Conservation (phyloP, 352 stramenopile genomes). For the Globisporangium cystogenes region DNA sequence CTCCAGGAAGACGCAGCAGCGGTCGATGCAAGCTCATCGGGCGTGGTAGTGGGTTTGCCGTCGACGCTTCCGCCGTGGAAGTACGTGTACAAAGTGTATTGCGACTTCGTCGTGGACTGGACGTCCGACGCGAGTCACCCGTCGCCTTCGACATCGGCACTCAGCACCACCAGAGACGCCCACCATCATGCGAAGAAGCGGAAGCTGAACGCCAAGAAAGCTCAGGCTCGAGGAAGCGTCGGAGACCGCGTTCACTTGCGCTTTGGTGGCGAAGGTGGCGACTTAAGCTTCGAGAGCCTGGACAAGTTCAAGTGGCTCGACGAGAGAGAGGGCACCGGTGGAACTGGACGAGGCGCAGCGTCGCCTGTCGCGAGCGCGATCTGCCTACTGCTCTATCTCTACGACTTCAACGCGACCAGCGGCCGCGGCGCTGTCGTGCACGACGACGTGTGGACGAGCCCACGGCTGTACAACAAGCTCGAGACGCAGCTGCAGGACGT, state of each 20-base stretch:
- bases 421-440: conserved; percentile 15
- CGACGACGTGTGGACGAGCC: conserved; percentile 59
- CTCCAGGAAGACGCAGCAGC: conserved; percentile 24
- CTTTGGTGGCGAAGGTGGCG: background rate
- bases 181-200: conserved; percentile 6
- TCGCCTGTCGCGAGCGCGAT: conserved; percentile 33
- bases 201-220: conserved; percentile 4
- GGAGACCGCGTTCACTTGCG: conserved; percentile 5
- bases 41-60: background rate
- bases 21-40: background rate
- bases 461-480: conserved; percentile 76
- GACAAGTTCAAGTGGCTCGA: conserved; percentile 21
- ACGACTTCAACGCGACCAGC: conserved; percentile 26
- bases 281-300: background rate
- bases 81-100: conserved; percentile 62
- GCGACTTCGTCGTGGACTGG: conserved; percentile 70
- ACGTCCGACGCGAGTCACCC: conserved; percentile 3
- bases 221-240: background rate
- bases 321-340: background rate
- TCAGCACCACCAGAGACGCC: background rate
- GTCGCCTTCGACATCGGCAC: background rate
- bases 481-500: conserved; percentile 77
- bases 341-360: background rate
- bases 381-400: conserved; percentile 52
- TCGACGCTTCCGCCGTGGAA: conserved; percentile 58